phyloP scores from a whole-genome alignment of 129 eudicot species.

The Ambrosia artemisiifolia region DNA sequence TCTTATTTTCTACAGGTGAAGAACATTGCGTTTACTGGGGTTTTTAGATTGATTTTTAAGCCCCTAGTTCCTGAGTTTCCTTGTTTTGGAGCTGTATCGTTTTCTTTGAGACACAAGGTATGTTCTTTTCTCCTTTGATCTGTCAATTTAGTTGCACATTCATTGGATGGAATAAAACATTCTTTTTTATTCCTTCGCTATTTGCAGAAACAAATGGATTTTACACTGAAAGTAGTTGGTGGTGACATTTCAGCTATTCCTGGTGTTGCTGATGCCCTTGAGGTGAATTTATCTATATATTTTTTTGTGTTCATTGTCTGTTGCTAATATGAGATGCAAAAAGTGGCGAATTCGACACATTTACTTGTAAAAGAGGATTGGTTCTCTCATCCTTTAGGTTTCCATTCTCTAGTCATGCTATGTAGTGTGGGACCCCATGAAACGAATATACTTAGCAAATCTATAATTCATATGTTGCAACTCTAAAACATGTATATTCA shows the following conservation, averaged over 20 bases:
- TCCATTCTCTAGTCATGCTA: not conserved
- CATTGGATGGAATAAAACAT: not conserved
- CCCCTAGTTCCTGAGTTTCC: conserved; percentile 92
- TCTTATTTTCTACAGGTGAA: conserved; percentile 54
- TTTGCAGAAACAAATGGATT: conserved; percentile 84
- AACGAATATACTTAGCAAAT: not conserved
- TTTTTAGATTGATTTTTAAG: conserved; percentile 89
- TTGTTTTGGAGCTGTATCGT: conserved; percentile 92
- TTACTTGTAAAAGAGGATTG: not conserved
- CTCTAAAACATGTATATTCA: not conserved
- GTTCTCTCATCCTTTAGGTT: conserved; percentile 5
- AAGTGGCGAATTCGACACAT: not conserved
- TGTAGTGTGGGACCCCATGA: not conserved
- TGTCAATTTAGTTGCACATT: not conserved
- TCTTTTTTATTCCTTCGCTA: conserved; percentile 7
- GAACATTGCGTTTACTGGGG: conserved; percentile 85
- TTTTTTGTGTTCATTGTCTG: not conserved
- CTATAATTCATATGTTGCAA: not conserved
- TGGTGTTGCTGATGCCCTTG: conserved; percentile 88
- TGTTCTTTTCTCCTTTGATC: conserved; percentile 11
- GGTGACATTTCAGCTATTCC: conserved; percentile 93
- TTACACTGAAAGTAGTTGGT: conserved; percentile 86
- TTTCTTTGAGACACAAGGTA: conserved; percentile 83
- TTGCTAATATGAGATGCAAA: conserved; percentile 15
- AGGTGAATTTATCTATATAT: conserved; percentile 42